Percentiles rank a stretch among this genome's conserved stretches.
Evolutionary conservation across 2,329 filamentous ascomycete genomes (phyloP).

Genomic region (Emmonsiellopsis sp.): DNA sequence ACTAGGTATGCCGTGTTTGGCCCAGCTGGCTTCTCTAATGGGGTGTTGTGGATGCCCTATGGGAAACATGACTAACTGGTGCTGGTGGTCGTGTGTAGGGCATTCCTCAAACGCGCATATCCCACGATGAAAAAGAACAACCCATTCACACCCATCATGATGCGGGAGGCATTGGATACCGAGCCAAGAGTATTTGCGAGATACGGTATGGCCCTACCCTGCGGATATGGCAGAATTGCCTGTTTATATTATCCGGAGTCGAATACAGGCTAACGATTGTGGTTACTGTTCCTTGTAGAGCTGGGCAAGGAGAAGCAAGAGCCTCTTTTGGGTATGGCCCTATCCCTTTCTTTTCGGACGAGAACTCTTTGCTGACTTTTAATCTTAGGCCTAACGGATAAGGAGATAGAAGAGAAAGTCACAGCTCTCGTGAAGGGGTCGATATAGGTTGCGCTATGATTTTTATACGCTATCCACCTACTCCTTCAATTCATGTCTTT

Average conservation of each 20-base stretch:
- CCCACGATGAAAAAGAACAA: constrained; percentile 99
- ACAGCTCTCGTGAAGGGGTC: constrained; percentile 51
- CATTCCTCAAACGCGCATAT: constrained; percentile 84
- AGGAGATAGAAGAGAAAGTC: constrained; percentile 62
- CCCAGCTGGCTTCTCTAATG: background rate
- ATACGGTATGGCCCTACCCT: constrained; percentile 58
- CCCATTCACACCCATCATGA: constrained; percentile 83
- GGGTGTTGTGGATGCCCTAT: too few species aligned
- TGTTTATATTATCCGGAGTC: background rate
- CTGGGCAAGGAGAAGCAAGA: constrained; percentile 61
- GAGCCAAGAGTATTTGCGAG: constrained; percentile 81
- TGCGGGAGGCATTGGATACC: constrained; percentile 81
- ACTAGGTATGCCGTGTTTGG: constrained; percentile 56
- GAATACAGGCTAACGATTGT: background rate
- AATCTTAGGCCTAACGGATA: constrained; percentile 53
- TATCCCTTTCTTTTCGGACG: background rate
- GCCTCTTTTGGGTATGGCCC: constrained; percentile 47
- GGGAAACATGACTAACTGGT: background rate
- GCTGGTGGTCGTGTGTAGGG: constrained; percentile 33
- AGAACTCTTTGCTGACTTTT: constrained; percentile 9
- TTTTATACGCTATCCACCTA: background rate
- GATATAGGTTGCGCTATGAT: background rate
- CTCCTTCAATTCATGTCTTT: constrained; percentile 16
- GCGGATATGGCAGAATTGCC: background rate
- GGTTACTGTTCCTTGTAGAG: constrained; percentile 34